Conservation (phyloP, 2,329 filamentous ascomycete genomes). For the Ceratocystis albifundus region DNA sequence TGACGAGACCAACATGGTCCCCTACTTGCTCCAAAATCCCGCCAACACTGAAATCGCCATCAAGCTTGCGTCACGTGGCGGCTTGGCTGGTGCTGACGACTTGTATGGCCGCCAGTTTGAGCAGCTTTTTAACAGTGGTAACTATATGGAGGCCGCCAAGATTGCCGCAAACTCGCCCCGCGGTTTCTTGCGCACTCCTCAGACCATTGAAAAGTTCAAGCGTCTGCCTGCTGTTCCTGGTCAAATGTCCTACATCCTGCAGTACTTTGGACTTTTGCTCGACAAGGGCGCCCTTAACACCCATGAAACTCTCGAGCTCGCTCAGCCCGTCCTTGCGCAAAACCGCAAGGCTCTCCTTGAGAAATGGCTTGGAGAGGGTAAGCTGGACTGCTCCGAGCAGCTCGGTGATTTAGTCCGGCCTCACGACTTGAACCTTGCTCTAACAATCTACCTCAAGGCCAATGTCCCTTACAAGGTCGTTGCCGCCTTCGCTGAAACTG, state of each 20-base stretch:
- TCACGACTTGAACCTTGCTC: slow-evolving; percentile 77
- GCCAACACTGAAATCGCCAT: slow-evolving; percentile 88
- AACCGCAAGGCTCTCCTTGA: slow-evolving; percentile 91
- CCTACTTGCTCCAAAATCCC: slow-evolving; percentile 91
- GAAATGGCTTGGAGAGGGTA: slow-evolving; percentile 95
- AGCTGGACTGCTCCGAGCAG: slow-evolving; percentile 91
- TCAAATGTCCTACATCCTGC: slow-evolving; percentile 85
- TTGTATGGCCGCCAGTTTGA: slow-evolving; percentile 91
- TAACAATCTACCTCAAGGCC: slow-evolving; percentile 82
- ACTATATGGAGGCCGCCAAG: slow-evolving; percentile 83
- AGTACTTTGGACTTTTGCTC: slow-evolving; percentile 94
- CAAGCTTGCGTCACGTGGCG: slow-evolving; percentile 89
- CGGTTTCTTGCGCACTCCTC: slow-evolving; percentile 84
- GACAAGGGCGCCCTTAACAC: slow-evolving; percentile 91
- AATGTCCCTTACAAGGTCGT: slow-evolving; percentile 90
- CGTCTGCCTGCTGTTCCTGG: slow-evolving; percentile 65
- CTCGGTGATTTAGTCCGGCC: slow-evolving; percentile 86
- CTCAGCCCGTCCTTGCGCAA: slow-evolving; percentile 82
- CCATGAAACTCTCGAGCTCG: slow-evolving; percentile 87
- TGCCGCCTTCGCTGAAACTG: slow-evolving; percentile 85
- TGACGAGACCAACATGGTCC: slow-evolving; percentile 81
- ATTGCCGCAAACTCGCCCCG: slow-evolving; percentile 92
- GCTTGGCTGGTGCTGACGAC: slow-evolving; percentile 85
- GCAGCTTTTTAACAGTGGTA: slow-evolving; percentile 65
- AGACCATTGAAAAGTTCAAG: slow-evolving; percentile 96